Conservation (phyloP, 345 rosid species). For the Salix viminalis region DNA sequence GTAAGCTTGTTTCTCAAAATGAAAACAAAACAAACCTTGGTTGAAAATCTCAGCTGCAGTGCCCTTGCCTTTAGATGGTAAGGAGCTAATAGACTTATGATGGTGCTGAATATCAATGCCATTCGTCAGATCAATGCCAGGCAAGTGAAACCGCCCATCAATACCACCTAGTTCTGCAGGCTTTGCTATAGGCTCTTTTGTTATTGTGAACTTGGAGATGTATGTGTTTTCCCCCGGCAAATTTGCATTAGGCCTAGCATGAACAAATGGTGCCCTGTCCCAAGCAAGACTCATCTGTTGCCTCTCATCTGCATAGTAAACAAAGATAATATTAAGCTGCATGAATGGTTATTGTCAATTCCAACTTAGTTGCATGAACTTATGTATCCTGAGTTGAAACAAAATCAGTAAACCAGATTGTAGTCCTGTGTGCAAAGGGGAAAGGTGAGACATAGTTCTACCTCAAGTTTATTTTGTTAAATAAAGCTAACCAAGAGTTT, state of each 20-base stretch:
- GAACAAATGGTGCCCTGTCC: conserved; percentile 43
- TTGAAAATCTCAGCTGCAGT: conserved; percentile 33
- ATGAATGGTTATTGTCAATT: neutral
- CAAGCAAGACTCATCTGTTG: conserved; percentile 50
- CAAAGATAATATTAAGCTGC: conserved; percentile 15
- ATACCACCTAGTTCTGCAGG: conserved; percentile 40
- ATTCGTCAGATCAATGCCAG: conserved; percentile 30
- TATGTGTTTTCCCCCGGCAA: conserved; percentile 45
- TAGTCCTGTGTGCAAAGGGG: neutral
- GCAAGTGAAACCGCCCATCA: conserved; percentile 38
- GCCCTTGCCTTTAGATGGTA: conserved; percentile 37
- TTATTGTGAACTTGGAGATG: conserved; percentile 40
- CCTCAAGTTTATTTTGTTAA: neutral
- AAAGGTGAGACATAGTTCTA: neutral
- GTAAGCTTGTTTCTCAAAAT: neutral
- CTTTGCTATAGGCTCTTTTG: conserved; percentile 39
- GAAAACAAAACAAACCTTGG: conserved; percentile 42
- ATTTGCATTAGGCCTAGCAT: conserved; percentile 35
- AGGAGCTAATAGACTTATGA: conserved; percentile 42
- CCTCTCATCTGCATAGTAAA: conserved; percentile 59
- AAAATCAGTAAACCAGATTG: neutral
- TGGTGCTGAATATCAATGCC: conserved; percentile 15
- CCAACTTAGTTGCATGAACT: neutral
- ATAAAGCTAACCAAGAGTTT: neutral
- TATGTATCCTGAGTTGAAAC: neutral